Evolutionary conservation across 805 yeast genomes (phyloP), one percentile per base, ranked within the genome.

Genomic region (Saccharomycopsis vini): DNA sequence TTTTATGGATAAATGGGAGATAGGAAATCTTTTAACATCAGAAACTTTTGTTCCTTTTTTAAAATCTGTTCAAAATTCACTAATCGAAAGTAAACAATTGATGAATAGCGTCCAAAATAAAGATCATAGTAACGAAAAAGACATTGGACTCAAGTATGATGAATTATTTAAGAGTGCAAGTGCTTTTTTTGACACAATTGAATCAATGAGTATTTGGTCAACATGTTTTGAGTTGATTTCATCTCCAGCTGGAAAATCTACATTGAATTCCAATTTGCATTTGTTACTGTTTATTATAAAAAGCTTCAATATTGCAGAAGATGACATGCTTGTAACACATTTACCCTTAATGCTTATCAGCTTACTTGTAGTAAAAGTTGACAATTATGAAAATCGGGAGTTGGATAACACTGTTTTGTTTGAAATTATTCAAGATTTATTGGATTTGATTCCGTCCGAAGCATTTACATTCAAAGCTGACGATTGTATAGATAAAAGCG

Each of bases 1-100:
- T 1, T 68, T 89, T 3, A 75, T 89, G 79, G 97, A 92, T 56
- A 75, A 87, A 49, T 92, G 97, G 97, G 98, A 92, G 60, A 79
- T 92, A 34, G 94, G 96, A 10, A 76, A 79, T 9, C 59, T 72
- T 12, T 65, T 90, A 1, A 77, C 88, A 1, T 94, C 95, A 0
- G 61, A 66, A 21, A 59, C 89, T 5, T 73, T 92, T 36, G 62
- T 75, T 1, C 90, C 94, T 0, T 66, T 85, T 2, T 60, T 92
- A 39, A 52, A 61, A 42, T 66, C 76, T 15, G 47, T 44, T 6
- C 44, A 40, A 24, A n/a, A 10, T 5, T 43, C 46, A 5, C 28
- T 43, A n/a, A 7, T 38, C 18, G 46, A 43, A 39, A 43, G 42
- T 19, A 21, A 36, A 3, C 21, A 35, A 15, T 16, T 20, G 10